Evolutionary conservation across 371 early-diverging fungal species (phyloP).

Genomic region (Gilbertella persicaria): DNA sequence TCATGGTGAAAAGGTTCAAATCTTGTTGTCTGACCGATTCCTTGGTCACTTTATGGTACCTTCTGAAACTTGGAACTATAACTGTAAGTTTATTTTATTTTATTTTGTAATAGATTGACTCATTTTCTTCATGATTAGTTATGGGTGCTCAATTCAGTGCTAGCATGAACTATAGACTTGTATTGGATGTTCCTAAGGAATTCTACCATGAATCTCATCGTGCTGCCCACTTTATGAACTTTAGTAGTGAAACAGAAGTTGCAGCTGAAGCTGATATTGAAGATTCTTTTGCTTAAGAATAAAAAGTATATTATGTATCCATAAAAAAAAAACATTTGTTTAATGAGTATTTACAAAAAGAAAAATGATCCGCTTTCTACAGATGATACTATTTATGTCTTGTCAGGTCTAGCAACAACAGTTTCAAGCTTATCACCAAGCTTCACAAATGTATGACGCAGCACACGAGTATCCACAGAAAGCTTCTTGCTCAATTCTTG

Average conservation of each 20-base stretch:
- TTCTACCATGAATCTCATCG: conserved; percentile 97
- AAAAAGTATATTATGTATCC: background rate
- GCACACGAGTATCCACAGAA: conserved; percentile 72
- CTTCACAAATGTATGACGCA: conserved; percentile 77
- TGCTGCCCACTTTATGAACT: conserved; percentile 94
- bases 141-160: conserved; percentile 91
- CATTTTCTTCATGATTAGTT: conserved; percentile 19
- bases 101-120: background rate
- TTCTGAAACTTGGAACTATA: conserved; percentile 94
- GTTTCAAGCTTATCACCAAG: conserved; percentile 69
- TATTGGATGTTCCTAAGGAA: conserved; percentile 91
- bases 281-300: conserved; percentile 67
- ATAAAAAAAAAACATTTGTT: too few species aligned
- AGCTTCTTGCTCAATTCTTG: conserved; percentile 64
- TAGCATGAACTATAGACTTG: conserved; percentile 89
- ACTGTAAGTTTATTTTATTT: conserved; percentile 31
- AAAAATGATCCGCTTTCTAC: too few species aligned
- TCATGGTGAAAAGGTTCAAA: conserved; percentile 94
- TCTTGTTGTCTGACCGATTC: conserved; percentile 92
- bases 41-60: conserved; percentile 99
- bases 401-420: conserved; percentile 61
- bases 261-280: conserved; percentile 71
- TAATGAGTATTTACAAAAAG: too few species aligned
- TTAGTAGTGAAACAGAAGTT: conserved; percentile 81
- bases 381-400: conserved; percentile 32